Conservation (phyloP, 129 eudicot species). For the Chrysanthemum lavandulifolium region DNA sequence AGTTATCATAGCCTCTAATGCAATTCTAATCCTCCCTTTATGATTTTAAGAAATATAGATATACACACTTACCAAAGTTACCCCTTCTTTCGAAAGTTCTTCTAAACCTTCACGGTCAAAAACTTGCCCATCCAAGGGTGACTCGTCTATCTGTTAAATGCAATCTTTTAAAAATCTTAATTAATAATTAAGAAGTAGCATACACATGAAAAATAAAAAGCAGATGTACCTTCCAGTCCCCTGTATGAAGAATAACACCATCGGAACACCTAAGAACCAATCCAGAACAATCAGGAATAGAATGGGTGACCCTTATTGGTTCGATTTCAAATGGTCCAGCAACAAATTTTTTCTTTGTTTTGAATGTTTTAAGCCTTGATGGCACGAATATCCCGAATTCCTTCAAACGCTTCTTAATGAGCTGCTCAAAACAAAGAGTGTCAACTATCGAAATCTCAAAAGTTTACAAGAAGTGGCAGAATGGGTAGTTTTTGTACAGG, state of each 20-base stretch:
- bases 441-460: conserved; percentile 17
- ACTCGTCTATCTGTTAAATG: conserved; percentile 76
- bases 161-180: not conserved
- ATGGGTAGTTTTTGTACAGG: not conserved
- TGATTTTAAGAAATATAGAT: too few species aligned
- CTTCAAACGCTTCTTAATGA: conserved; percentile 88
- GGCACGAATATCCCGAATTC: conserved; percentile 96
- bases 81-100: conserved; percentile 96
- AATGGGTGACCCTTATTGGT: conserved; percentile 95
- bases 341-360: conserved; percentile 60
- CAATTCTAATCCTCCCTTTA: too few species aligned
- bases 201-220: conserved; percentile 4
- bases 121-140: conserved; percentile 86
- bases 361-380: conserved; percentile 86
- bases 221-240: conserved; percentile 90
- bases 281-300: conserved; percentile 98
- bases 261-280: conserved; percentile 94
- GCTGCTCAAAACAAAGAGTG: conserved; percentile 52
- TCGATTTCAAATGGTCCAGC: conserved; percentile 99
- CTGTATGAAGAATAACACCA: conserved; percentile 93
- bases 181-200: not conserved
- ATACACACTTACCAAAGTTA: conserved; percentile 57
- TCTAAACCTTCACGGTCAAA: conserved; percentile 92
- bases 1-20: too few species aligned
- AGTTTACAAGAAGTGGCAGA: conserved; percentile 5